These are phyloP conservation scores for Thyridium curvatum DNA, from an alignment of 2,329 filamentous ascomycete genomes.

Conservation along the genomic window DNA sequence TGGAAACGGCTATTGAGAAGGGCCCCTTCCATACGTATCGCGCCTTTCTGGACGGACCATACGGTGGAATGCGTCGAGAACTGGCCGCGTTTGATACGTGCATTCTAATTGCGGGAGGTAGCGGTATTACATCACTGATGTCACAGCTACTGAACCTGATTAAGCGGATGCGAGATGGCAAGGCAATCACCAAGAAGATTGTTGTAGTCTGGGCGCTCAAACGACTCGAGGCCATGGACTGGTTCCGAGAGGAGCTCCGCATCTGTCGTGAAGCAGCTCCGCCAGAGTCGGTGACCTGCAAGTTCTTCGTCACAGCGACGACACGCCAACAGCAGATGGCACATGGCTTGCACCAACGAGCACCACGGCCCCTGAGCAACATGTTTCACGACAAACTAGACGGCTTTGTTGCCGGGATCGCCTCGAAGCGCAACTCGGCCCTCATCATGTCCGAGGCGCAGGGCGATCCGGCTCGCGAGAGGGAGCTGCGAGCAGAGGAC, in stretches of 20 bases:
- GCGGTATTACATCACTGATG: constrained; percentile 88
- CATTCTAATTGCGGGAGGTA: constrained; percentile 87
- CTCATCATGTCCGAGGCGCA: constrained; percentile 76
- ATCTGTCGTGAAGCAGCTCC: constrained; percentile 89
- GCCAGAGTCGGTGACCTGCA: constrained; percentile 81
- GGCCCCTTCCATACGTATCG: constrained; percentile 89
- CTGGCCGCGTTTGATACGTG: constrained; percentile 91
- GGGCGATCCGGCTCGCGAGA: constrained; percentile 72
- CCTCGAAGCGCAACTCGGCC: constrained; percentile 78
- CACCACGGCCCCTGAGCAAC: constrained; percentile 61
- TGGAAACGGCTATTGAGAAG: constrained; percentile 77
- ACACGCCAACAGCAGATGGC: constrained; percentile 39
- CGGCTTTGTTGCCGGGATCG: constrained; percentile 79
- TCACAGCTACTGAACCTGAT: constrained; percentile 90
- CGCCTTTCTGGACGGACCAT: constrained; percentile 88
- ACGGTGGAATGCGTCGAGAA: constrained; percentile 87
- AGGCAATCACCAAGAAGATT: constrained; percentile 85
- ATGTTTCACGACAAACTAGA: constrained; percentile 82
- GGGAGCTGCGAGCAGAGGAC: constrained; percentile 72
- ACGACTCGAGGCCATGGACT: constrained; percentile 88
- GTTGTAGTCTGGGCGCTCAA: constrained; percentile 94
- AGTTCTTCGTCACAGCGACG: constrained; percentile 86
- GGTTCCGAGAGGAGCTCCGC: constrained; percentile 91
- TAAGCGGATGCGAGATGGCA: constrained; percentile 91
- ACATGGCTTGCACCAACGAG: constrained; percentile 33